Base-by-base conservation (phyloP, 176 grass and related monocot genomes). In the Lolium perenne region DNA sequence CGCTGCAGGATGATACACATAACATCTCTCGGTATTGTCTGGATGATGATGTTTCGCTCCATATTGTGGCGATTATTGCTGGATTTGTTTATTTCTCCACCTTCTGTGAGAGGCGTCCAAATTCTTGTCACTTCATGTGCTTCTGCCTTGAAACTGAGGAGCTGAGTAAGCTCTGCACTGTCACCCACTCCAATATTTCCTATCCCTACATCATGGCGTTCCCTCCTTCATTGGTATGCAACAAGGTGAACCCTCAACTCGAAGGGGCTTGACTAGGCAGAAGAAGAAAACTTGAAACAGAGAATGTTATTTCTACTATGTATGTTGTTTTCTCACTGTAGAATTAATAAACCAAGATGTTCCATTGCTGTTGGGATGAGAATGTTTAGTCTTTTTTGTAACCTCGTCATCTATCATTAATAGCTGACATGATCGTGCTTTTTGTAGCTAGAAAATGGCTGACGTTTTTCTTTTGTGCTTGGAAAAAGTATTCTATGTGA, bases 121-220 rank as follows among this genome's bases (percentile, higher is more conserved):
- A 64, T 64, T 14, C 10, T 64, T 29, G 23, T 29, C 61, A 29
- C 12, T 64, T 64, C 61, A 25, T 29, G 23, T 64, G 23, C 61
- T 29, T 64, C 61, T 64, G 61, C 23, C 10, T 64, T 25, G 61
- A 64, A 64, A 64, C 61, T 29, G 61, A 25, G 61, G 1, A 23
- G 22, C 22, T 63, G 60, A 63, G 26, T 26, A 63, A 63, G 10
- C 21, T 63, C 7, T 60, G 58, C 58, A 61, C 58, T 61, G 58
- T 12, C 58, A 23, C 58, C 9, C 58, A 61, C 58, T 61, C 58
- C n/a, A 11, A 0, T 61, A 61, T 5, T 22, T 72, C 69, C 10
- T 46, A 46, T 72, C 69, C 69, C 9, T 71, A 71, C 38, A 71
- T 71, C 68, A 71, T 71, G 68, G 38, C 4, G 40, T 71, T 71